Evolutionary conservation across 2,329 filamentous ascomycete genomes (phyloP), one percentile per base, ranked within the genome.

Genomic region (Ophiocordyceps camponoti-floridani): DNA sequence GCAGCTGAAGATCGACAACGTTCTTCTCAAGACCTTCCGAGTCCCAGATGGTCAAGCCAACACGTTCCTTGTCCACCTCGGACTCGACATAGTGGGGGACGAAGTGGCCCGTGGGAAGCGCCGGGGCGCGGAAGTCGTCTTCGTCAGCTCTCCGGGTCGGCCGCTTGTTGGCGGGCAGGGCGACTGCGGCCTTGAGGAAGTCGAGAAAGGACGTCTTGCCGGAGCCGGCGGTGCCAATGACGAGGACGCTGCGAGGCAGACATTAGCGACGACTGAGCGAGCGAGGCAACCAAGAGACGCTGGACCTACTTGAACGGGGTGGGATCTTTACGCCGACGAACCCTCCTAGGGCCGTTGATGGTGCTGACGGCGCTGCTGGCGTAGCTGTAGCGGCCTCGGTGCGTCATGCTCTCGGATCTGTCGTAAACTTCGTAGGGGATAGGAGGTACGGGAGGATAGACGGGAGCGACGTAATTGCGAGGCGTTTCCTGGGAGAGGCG

Each of bases 141-240:
- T 77, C 67, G 50, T 76, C 64, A 49, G 66, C 61, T 47, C 64
- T 67, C 54, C 69, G 74, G 49, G 66, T 74, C 48, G 66, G 61
- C 48, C 81, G 78, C 65, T 93, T 93, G 63, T 82, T 84, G 8
- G 79, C 65, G n/a, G 87, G 85, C 45, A 91, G 70, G 16, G 84
- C 82, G 44, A 96, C 73, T 1, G 89, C 82, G 43, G 79, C 84
- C 64, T 86, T 86, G 53, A 98, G 78, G 58, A 98, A 96, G 52
- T 95, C 85, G 57, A 98, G 81, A 64, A 98, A 95, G 1, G 87
- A 94, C 0, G 88, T 94, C 68, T 98, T 98, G 61, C 91, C 91
- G 8, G 85, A 82, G 61, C 81, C 82, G 47, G 84, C 80, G 43
- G 86, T 82, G 48, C 91, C 91, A 55, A 96, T 77, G 48, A 98